Evolutionary conservation across 208 protist genomes (phyloP).

Genomic region (Phytomonas serpens): DNA sequence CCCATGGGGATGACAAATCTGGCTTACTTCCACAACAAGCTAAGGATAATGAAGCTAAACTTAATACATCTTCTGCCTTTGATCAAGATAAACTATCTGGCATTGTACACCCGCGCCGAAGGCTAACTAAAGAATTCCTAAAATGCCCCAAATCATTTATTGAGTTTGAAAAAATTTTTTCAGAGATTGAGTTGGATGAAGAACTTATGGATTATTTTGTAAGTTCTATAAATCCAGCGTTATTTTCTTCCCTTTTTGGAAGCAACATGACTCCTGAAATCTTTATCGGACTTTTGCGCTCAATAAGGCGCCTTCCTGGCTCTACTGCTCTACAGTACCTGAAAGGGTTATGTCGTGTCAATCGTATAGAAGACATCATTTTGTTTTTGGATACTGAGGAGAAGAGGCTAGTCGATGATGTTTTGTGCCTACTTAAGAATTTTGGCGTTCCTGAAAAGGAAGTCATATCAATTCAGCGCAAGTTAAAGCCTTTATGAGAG

Average conservation of each 20-base stretch:
- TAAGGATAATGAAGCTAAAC: not conserved
- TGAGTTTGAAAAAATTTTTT: conserved; percentile 84
- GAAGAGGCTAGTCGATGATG: conserved; percentile 46
- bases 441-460: conserved; percentile 37
- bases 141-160: conserved; percentile 70
- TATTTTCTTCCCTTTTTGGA: conserved; percentile 54
- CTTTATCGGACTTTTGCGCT: conserved; percentile 42
- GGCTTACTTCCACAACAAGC: not conserved
- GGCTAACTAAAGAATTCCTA: conserved; percentile 50
- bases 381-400: conserved; percentile 75
- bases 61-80: not conserved
- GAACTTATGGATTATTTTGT: conserved; percentile 67
- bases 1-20: not conserved
- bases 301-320: conserved; percentile 15
- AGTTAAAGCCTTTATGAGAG: conserved; percentile 31
- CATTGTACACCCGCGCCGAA: conserved; percentile 18
- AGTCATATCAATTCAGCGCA: conserved; percentile 36
- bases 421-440: conserved; percentile 36
- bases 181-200: conserved; percentile 38
- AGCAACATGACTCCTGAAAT: conserved; percentile 85
- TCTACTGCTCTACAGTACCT: conserved; percentile 40
- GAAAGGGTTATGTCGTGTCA: conserved; percentile 62
- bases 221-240: conserved; percentile 41
- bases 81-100: not conserved
- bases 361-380: conserved; percentile 66